Conservation (phyloP, 1,284 basidiomycete species). For the Leucoagaricus sp. region DNA sequence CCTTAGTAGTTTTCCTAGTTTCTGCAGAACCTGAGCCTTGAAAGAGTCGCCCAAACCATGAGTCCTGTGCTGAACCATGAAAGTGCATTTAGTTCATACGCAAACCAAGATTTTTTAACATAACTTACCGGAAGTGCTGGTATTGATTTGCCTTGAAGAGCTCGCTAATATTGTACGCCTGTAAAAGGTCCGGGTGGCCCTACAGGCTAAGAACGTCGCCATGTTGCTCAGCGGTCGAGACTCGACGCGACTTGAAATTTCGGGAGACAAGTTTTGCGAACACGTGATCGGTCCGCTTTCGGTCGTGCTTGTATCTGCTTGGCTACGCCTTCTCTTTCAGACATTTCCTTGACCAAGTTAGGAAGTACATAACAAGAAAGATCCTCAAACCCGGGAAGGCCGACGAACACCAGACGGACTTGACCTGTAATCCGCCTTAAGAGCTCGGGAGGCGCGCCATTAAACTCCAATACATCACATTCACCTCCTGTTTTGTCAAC, state of each 20-base stretch:
- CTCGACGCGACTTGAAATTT: constrained; percentile 11
- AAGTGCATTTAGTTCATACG: neutral
- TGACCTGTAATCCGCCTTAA: too few relatives aligned
- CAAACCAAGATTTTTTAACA: neutral
- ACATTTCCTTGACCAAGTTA: too few relatives aligned
- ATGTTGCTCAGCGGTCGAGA: constrained; percentile 3
- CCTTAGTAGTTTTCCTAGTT: neutral
- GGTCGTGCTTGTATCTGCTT: neutral
- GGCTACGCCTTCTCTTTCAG: neutral
- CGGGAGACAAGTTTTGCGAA: neutral
- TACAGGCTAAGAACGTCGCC: constrained; percentile 6
- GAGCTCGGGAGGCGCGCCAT: too few relatives aligned
- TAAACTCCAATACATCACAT: too few relatives aligned
- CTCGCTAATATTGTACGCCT: neutral
- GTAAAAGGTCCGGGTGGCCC: neutral
- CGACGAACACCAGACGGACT: too few relatives aligned
- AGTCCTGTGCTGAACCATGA: neutral
- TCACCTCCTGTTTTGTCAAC: too few relatives aligned
- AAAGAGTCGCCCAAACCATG: constrained; percentile 8
- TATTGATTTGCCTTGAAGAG: neutral
- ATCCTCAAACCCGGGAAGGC: too few relatives aligned
- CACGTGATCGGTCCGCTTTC: neutral
- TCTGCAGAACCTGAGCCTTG: neutral
- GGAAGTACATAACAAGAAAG: too few relatives aligned
- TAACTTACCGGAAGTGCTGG: neutral